Percentiles rank a stretch among this genome's conserved stretches.
Evolutionary conservation across 1,139 yeast species (phyloP).

Genomic region (Arxiozyma slooffiae): DNA sequence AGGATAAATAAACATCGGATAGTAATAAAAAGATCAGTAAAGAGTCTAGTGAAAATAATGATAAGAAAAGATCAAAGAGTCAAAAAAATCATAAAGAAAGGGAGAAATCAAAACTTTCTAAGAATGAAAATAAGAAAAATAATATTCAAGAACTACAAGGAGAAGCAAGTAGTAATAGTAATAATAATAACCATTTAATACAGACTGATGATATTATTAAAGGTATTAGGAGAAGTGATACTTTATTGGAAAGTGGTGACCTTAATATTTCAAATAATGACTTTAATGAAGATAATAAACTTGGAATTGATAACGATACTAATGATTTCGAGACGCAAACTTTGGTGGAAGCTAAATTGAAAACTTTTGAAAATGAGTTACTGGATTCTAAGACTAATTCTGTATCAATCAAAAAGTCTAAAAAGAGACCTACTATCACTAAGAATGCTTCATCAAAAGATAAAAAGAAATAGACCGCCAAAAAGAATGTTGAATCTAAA

Average conservation of each 20-base stretch:
- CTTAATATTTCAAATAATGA: no score
- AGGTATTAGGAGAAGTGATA: constrained; percentile 22
- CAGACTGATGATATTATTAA: constrained; percentile 28
- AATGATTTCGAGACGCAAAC: constrained; percentile 28
- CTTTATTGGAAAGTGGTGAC: not conserved
- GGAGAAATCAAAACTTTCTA: constrained; percentile 6
- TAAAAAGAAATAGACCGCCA: not conserved
- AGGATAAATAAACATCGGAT: constrained; percentile 3
- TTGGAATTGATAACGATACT: constrained; percentile 1
- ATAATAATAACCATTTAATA: constrained; percentile 11
- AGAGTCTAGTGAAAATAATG: constrained; percentile 7
- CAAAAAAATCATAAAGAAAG: constrained; percentile 4
- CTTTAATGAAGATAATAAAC: not conserved
- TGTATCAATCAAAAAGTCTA: constrained; percentile 7
- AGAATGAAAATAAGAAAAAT: constrained; percentile 4
- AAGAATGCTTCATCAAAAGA: constrained; percentile 1
- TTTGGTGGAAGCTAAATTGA: constrained; percentile 27
- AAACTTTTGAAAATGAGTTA: constrained; percentile 27
- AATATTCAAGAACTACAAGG: constrained; percentile 2
- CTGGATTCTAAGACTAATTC: constrained; percentile 12
- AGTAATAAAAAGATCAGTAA: constrained; percentile 10
- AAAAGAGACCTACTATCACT: not conserved
- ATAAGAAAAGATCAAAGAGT: constrained; percentile 4
- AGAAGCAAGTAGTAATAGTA: no score
- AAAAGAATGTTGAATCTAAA: not conserved